Conservation (phyloP, 805 yeast species). For the Ogataea methylovora region DNA sequence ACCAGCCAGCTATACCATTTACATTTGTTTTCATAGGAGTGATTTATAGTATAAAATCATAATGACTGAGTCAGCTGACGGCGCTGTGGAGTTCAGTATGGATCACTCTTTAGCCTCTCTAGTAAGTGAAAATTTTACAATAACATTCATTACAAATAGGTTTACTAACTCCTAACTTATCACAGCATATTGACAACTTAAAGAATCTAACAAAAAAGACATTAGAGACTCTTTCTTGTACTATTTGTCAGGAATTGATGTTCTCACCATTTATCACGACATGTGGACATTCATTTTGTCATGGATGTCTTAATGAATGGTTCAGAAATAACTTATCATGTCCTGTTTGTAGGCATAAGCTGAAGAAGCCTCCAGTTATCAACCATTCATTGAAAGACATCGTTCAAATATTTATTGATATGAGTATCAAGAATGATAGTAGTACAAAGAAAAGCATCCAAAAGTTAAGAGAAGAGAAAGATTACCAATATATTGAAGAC, state of each 20-base stretch:
- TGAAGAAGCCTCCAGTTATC: slow-evolving; percentile 42
- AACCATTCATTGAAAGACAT: slow-evolving; percentile 47
- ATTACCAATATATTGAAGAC: slow-evolving; percentile 34
- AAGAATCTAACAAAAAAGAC: background rate
- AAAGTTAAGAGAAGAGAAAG: slow-evolving; percentile 21
- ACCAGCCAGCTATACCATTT: no score
- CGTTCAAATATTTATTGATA: slow-evolving; percentile 31
- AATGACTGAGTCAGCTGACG: no score
- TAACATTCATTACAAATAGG: no score
- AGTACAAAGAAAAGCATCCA: slow-evolving; percentile 10
- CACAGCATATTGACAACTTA: no score
- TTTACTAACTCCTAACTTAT: no score
- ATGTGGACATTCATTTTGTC: slow-evolving; percentile 76
- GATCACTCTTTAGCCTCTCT: no score
- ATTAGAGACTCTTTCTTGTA: slow-evolving; percentile 34
- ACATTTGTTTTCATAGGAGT: no score
- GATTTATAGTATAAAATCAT: no score
- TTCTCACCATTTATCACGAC: slow-evolving; percentile 48
- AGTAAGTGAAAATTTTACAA: no score
- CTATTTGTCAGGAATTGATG: slow-evolving; percentile 66
- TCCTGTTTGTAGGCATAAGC: slow-evolving; percentile 54
- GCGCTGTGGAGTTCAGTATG: no score
- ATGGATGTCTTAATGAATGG: slow-evolving; percentile 60
- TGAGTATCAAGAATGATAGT: slow-evolving; percentile 24
- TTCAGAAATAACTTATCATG: slow-evolving; percentile 50